Base-by-base conservation (phyloP, 768 basidiomycete genomes). In the Favolaschia claudopus region DNA sequence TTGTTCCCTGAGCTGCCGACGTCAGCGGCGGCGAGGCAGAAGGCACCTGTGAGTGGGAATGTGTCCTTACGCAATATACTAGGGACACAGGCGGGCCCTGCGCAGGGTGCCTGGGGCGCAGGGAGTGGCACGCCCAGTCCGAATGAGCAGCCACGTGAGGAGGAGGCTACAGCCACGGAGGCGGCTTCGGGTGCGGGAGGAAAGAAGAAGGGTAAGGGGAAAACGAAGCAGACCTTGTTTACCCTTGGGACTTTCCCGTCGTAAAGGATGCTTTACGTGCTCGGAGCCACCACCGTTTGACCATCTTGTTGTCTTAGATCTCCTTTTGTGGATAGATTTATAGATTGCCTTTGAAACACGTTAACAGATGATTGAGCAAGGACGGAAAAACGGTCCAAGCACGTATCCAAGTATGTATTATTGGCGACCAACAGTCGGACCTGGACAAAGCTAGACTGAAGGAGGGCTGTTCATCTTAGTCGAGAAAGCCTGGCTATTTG, bases 221-320 rank as follows among this genome's bases (percentile, higher is more conserved):
- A 93, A 73, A 85, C 87, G 71, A 94, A 94, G 75, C 91, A 94
- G 79, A 93, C 86, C 9, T 72, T 95, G 63, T 95, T 94, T 67
- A 93, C 80, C 12, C 70, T 83, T 55, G 82, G 83, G n/a, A 72
- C 81, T 5, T 80, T 82, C 72, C 79, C 82, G 14, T 67, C 74
- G 19, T 78, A 68, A 74, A n/a, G n/a, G n/a, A n/a, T n/a, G n/a
- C n/a, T n/a, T n/a, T n/a, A n/a, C n/a, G n/a, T n/a, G n/a, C n/a
- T n/a, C n/a, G n/a, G n/a, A n/a, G n/a, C n/a, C n/a, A n/a, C n/a
- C n/a, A n/a, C n/a, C n/a, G n/a, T n/a, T n/a, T n/a, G n/a, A n/a
- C n/a, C n/a, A n/a, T n/a, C n/a, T n/a, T n/a, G n/a, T n/a, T n/a
- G n/a, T n/a, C n/a, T n/a, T n/a, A n/a, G n/a, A n/a, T n/a, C n/a